Percentiles rank a stretch among this genome's conserved stretches.
phyloP scores from a whole-genome alignment of 2,329 filamentous ascomycete genomes.

The Cladophialophora yegresii region DNA sequence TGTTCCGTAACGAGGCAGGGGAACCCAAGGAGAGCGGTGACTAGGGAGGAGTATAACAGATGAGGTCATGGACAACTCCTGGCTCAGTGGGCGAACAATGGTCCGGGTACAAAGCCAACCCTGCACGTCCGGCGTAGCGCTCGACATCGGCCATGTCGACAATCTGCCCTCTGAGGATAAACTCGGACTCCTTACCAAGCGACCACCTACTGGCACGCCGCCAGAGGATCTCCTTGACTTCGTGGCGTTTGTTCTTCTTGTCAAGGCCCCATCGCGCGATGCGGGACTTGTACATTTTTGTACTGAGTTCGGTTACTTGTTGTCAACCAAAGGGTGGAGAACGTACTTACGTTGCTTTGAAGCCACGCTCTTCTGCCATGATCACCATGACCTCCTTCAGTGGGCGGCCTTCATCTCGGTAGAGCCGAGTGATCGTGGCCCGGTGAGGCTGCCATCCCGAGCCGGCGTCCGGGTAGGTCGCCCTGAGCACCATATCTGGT shows the following conservation, averaged over 20 bases:
- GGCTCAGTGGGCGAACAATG: background rate
- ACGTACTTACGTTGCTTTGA: slow-evolving; percentile 18
- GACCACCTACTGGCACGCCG: background rate
- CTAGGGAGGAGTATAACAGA: background rate
- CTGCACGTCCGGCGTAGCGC: slow-evolving; percentile 2
- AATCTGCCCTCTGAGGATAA: background rate
- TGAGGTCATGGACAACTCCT: background rate
- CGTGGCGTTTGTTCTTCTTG: slow-evolving; percentile 14
- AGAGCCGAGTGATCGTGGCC: slow-evolving; percentile 16
- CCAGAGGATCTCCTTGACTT: slow-evolving; percentile 11
- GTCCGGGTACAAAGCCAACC: background rate
- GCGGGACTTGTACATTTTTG: slow-evolving; percentile 22
- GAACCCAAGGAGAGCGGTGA: background rate
- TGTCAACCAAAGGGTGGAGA: background rate
- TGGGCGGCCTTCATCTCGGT: slow-evolving; percentile 7
- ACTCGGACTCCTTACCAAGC: slow-evolving; percentile 9
- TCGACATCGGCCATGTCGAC: slow-evolving; percentile 6
- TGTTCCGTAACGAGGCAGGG: background rate
- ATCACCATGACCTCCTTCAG: slow-evolving; percentile 17
- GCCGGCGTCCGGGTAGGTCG: slow-evolving; percentile 1
- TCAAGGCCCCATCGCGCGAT: slow-evolving; percentile 25
- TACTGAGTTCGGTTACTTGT: background rate
- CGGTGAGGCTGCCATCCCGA: slow-evolving; percentile 10
- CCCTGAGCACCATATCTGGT: slow-evolving; percentile 2
- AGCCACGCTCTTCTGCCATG: slow-evolving; percentile 12